phyloP scores from a whole-genome alignment of 192 early-diverging fungal species.

The Chytriomyces sp. region DNA sequence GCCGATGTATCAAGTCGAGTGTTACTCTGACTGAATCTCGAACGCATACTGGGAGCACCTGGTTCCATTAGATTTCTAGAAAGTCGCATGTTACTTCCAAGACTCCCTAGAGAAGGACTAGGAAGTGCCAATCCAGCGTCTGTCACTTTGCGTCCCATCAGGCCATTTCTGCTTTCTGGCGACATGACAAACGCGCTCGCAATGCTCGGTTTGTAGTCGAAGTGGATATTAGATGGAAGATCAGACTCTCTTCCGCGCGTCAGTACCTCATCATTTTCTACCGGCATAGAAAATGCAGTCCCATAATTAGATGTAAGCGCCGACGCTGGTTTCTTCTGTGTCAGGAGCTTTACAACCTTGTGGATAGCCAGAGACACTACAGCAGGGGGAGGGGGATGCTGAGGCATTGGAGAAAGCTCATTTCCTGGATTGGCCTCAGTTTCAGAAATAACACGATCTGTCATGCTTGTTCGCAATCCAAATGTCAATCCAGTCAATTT shows the following conservation, averaged over 20 bases:
- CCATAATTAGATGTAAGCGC: neutral
- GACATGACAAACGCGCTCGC: neutral
- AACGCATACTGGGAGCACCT: too few species aligned
- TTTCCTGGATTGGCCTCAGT: too few species aligned
- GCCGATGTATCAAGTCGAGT: too few species aligned
- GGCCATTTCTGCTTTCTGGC: neutral
- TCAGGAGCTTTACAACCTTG: neutral
- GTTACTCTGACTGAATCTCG: too few species aligned
- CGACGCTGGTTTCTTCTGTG: neutral
- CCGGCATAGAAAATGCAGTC: neutral
- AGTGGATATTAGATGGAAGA: neutral
- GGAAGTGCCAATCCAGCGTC: neutral
- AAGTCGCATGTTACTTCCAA: neutral
- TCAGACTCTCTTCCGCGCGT: neutral
- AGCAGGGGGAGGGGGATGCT: too few species aligned
- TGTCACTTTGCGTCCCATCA: neutral
- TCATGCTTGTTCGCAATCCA: too few species aligned
- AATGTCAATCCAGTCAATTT: too few species aligned
- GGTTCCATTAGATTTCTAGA: too few species aligned
- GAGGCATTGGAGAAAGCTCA: too few species aligned
- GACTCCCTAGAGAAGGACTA: neutral
- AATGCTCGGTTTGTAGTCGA: neutral
- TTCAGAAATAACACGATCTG: too few species aligned
- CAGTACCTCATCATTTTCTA: neutral
- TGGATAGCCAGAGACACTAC: neutral